Evolutionary conservation across 106 monocot genomes (phyloP).

Genomic region (Hemerocallis citrina): DNA sequence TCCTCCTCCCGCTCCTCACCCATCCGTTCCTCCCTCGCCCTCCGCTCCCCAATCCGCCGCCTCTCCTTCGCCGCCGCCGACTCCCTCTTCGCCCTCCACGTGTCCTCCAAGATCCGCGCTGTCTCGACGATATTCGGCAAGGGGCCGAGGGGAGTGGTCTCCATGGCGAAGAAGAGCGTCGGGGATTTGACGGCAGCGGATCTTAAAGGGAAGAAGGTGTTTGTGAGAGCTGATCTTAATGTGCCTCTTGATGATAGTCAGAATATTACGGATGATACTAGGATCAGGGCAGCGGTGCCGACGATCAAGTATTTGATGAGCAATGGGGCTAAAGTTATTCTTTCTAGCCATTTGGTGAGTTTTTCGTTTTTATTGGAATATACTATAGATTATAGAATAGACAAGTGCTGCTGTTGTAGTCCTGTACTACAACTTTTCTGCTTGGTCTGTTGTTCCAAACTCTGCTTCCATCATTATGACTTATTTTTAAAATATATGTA

Average conservation of each 20-base stretch:
- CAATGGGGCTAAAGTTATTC: slow-evolving; percentile 85
- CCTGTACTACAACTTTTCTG: too few species aligned
- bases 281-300: slow-evolving; percentile 86
- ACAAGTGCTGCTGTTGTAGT: too few species aligned
- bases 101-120: slow-evolving; percentile 20
- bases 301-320: slow-evolving; percentile 74
- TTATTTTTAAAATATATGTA: too few species aligned
- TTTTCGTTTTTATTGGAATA: too few species aligned
- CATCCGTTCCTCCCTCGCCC: slow-evolving; percentile 13
- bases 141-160: slow-evolving; percentile 46
- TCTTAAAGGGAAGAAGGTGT: slow-evolving; percentile 74
- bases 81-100: slow-evolving; percentile 20
- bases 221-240: slow-evolving; percentile 82
- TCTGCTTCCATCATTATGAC: too few species aligned
- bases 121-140: slow-evolving; percentile 19
- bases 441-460: too few species aligned
- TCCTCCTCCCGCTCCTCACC: slow-evolving; percentile 22
- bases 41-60: slow-evolving; percentile 22
- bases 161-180: slow-evolving; percentile 94
- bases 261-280: slow-evolving; percentile 89
- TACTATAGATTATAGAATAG: too few species aligned
- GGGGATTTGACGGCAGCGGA: slow-evolving; percentile 60
- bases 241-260: slow-evolving; percentile 82
- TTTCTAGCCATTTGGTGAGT: slow-evolving; percentile 82
- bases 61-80: slow-evolving; percentile 53